Evolutionary conservation across 441 rosid genomes (phyloP).

Genomic region (Metrosideros polymorpha): DNA sequence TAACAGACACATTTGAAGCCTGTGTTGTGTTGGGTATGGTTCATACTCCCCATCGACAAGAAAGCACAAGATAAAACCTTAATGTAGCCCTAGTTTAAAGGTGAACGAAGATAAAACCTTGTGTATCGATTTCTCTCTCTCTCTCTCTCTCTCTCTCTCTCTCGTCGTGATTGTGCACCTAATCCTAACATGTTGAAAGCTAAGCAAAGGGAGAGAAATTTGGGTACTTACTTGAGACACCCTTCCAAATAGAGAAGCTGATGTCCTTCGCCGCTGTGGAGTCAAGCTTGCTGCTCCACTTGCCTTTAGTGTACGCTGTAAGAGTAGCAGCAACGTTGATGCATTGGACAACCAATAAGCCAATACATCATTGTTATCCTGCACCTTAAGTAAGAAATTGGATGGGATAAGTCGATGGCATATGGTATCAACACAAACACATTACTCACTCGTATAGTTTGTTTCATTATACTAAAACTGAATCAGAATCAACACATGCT

Average conservation of each 20-base stretch:
- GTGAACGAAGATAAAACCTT: too few species aligned
- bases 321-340: slow-evolving; percentile 43
- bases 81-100: too few species aligned
- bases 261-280: slow-evolving; percentile 42
- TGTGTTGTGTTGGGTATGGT: too few species aligned
- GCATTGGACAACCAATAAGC: slow-evolving; percentile 71
- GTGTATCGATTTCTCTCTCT: too few species aligned
- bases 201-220: background rate
- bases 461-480: background rate
- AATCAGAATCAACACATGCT: background rate
- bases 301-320: slow-evolving; percentile 56
- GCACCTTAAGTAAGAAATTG: slow-evolving; percentile 31
- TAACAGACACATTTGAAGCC: too few species aligned
- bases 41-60: too few species aligned
- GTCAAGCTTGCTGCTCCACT: slow-evolving; percentile 37
- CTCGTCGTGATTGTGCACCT: too few species aligned
- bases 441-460: background rate
- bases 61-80: too few species aligned
- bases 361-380: slow-evolving; percentile 45
- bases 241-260: slow-evolving; percentile 67
- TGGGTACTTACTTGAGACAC: slow-evolving; percentile 41
- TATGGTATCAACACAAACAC: background rate
- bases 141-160: too few species aligned
- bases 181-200: too few species aligned
- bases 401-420: background rate